Base-by-base conservation (phyloP, 2,329 filamentous ascomycete species). In the Geosmithia flava region DNA sequence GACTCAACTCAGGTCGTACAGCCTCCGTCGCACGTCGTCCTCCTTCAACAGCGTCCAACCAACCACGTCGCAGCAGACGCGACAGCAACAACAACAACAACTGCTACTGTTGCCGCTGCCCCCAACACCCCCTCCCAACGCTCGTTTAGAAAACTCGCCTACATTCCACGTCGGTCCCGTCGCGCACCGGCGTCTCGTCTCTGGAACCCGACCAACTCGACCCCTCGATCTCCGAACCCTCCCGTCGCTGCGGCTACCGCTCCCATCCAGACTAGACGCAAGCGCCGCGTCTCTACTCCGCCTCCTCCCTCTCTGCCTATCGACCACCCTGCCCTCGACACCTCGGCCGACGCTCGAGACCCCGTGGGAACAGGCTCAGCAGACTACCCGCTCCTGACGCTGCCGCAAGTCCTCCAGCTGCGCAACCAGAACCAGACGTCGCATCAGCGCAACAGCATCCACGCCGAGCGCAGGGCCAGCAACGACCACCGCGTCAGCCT, bases 181-280 rank as follows among this genome's bases (percentile, higher is more conserved):
- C 68, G 65, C 29, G 63, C 69, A 29, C 66, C 68, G 4, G 66
- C 72, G 20, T 69, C 71, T 44, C 73, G 75, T 37, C 72, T 80
- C 53, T 80, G 76, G 76, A 80, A 80, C 55, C 76, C 76, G 20
- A 74, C 74, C 50, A 80, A 80, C 58, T 80, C 75, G 23, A 79
- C 76, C 2, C 75, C 75, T 43, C 68, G 74, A 50, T 54, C 33
- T 11, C 33, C 33, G 6, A 16, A 37, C 33, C 33, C 33, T 16
- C 13, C 44, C 57, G 20, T 16, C 44, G 52, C 51, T 16, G 33
- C n/a, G n/a, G n/a, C n/a, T n/a, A n/a, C 33, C 33, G 15, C 33
- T 11, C 10, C 43, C 53, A 27, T 20, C 58, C 8, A 53, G 55
- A 44, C 50, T 55, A 20, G 68, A n/a, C 44, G 30, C 48, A 65